Base-by-base conservation (phyloP, 192 early-diverging fungal genomes). In the Linnemannia hyalina region DNA sequence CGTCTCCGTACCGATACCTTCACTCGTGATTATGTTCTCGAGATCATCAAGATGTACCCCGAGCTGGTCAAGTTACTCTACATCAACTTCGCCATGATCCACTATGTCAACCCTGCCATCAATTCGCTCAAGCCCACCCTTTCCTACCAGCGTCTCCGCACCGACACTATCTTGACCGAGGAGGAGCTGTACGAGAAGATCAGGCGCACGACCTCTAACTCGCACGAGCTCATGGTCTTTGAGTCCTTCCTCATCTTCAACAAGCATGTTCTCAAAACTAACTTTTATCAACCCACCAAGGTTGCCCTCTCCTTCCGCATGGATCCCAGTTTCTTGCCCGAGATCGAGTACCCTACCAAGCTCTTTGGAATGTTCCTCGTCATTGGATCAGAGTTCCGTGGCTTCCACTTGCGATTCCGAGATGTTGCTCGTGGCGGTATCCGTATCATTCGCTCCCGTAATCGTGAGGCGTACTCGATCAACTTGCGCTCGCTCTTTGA, bases 201-300 rank as follows among this genome's bases (percentile, higher is more conserved):
- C 80, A 90, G 92, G 35, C 94, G 95, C 78, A 92, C 94, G 40
- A 97, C 98, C 40, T 92, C 95, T 76, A 99, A 99, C 92, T 92
- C 92, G 75, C 96, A 99, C 91, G 98, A 99, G 89, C 92, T 95
- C 36, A 97, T 97, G 93, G 97, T 97, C 76, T 94, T 99, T 89
- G 96, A 99, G 89, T 94, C 97, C 4, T 95, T 98, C 90, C 86
- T 99, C n/a, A 95, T 95, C 72, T 99, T 99, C 91, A 99, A 99
- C 94, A 92, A 95, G 90, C 96, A 98, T 87, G 96, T 99, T 40
- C 93, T 99, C 83, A 99, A 99, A 93, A 99, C 98, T 89, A 99
- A 99, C 93, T 99, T 99, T 87, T 99, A 99, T 91, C 97, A 99
- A 90, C 95, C 97, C 35, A 98, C 98, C 87, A 99, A 99, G 93